Conservation (phyloP, 2,329 filamentous ascomycete genomes). For the Cladosporium sp. region DNA sequence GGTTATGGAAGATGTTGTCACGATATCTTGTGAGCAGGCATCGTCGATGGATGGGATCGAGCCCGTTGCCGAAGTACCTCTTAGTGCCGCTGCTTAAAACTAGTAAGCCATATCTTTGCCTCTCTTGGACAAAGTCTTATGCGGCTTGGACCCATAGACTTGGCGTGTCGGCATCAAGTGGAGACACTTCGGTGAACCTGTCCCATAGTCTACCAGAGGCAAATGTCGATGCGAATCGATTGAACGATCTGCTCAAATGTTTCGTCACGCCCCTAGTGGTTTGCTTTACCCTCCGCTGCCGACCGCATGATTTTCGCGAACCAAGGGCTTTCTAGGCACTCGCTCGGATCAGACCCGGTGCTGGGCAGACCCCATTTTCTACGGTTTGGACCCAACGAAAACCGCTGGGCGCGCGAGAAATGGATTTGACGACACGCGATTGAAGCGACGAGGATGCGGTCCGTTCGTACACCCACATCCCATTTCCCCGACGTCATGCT, state of each 20-base stretch:
- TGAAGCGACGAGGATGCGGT: conserved; percentile 5
- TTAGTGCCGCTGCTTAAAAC: conserved; percentile 11
- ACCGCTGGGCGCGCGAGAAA: conserved; percentile 1
- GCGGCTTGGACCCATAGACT: neutral
- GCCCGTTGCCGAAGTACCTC: conserved; percentile 1
- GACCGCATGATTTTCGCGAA: conserved; percentile 1
- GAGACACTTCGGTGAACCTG: neutral
- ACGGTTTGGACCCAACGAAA: conserved; percentile 11
- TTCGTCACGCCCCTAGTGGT: neutral
- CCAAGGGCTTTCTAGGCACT: neutral
- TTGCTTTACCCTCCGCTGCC: neutral
- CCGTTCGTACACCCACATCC: conserved; percentile 1
- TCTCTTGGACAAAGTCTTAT: conserved; percentile 9
- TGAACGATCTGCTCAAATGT: conserved; percentile 12
- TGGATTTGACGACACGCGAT: neutral
- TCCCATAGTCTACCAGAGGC: no score
- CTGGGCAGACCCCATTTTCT: conserved; percentile 8
- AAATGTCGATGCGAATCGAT: conserved; percentile 5
- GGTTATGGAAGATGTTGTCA: neutral
- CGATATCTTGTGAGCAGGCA: neutral
- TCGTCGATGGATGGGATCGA: conserved; percentile 8
- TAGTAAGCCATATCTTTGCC: conserved; percentile 12
- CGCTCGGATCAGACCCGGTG: neutral
- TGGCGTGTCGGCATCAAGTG: conserved; percentile 9
- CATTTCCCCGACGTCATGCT: conserved; percentile 9